Evolutionary conservation across 1,284 basidiomycete species (phyloP).

Genomic region (Ceratobasidium papillatum): DNA sequence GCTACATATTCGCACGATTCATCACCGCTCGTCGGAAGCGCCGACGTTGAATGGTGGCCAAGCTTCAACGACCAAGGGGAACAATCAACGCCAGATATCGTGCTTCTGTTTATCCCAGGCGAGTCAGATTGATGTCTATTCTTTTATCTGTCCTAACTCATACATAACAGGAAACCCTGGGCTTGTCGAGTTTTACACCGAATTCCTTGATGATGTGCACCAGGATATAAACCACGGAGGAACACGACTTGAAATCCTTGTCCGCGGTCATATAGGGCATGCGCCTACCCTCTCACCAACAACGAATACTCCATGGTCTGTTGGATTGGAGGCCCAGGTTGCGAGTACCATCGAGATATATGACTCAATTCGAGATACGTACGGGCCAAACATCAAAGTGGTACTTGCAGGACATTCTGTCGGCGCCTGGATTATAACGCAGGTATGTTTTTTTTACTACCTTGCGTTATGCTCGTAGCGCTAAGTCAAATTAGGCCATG

Average conservation of each 20-base stretch:
- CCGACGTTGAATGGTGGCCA: conserved; percentile 37
- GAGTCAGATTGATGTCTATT: background rate
- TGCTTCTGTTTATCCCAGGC: conserved; percentile 69
- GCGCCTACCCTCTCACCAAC: conserved; percentile 52
- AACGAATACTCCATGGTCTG: conserved; percentile 30
- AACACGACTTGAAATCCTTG: conserved; percentile 58
- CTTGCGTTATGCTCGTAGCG: background rate
- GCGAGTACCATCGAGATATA: conserved; percentile 61
- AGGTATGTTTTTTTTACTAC: conserved; percentile 53
- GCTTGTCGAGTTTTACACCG: conserved; percentile 64
- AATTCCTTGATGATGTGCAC: conserved; percentile 62
- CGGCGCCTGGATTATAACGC: conserved; percentile 66
- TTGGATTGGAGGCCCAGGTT: conserved; percentile 58
- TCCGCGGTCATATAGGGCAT: conserved; percentile 64
- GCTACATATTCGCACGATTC: conserved; percentile 27
- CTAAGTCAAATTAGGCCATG: conserved; percentile 54
- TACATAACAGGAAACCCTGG: conserved; percentile 65
- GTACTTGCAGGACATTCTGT: conserved; percentile 68
- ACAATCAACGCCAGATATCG: conserved; percentile 48
- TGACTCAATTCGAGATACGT: conserved; percentile 56
- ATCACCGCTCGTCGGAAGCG: conserved; percentile 11
- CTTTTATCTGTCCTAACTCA: conserved; percentile 1
- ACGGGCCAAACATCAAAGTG: conserved; percentile 54
- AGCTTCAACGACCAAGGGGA: background rate
- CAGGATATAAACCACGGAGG: conserved; percentile 49